Percentiles rank a stretch among this genome's conserved stretches.
phyloP scores from a whole-genome alignment of 805 yeast genomes.

The Kazachstania martiniae region DNA sequence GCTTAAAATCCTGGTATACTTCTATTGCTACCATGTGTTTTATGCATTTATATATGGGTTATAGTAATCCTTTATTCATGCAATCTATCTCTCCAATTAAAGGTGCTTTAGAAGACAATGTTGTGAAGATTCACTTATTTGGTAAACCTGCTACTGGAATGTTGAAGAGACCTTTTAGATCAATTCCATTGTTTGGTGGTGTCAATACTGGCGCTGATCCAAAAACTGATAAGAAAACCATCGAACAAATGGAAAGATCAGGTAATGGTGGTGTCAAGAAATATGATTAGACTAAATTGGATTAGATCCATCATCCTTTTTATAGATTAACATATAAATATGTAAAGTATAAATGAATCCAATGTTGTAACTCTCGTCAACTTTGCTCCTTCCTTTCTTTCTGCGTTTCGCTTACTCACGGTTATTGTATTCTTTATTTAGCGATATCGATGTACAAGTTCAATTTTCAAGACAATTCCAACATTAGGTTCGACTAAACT shows the following conservation, averaged over 20 bases:
- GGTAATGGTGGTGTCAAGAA: constrained; percentile 86
- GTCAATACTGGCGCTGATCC: constrained; percentile 33
- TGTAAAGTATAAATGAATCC: too few species aligned
- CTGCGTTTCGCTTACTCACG: too few species aligned
- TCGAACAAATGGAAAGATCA: constrained; percentile 72
- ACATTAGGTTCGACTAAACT: too few species aligned
- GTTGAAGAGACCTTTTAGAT: constrained; percentile 93
- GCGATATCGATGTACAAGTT: too few species aligned
- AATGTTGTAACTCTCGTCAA: too few species aligned
- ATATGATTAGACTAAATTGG: too few species aligned
- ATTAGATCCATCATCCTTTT: constrained; percentile 34
- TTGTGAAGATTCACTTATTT: constrained; percentile 82
- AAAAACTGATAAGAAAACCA: constrained; percentile 79
- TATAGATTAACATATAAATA: too few species aligned
- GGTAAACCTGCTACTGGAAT: constrained; percentile 79
- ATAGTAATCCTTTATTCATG: constrained; percentile 93
- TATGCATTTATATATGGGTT: constrained; percentile 96
- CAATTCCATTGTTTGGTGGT: constrained; percentile 67
- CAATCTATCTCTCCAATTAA: constrained; percentile 87
- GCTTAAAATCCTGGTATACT: constrained; percentile 75
- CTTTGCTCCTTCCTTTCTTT: too few species aligned
- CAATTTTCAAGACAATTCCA: too few species aligned
- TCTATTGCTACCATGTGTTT: constrained; percentile 94
- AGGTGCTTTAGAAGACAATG: constrained; percentile 79
- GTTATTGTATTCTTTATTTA: too few species aligned